Conservation (phyloP, 176 grass and related monocot genomes). For the Chloris gayana region DNA sequence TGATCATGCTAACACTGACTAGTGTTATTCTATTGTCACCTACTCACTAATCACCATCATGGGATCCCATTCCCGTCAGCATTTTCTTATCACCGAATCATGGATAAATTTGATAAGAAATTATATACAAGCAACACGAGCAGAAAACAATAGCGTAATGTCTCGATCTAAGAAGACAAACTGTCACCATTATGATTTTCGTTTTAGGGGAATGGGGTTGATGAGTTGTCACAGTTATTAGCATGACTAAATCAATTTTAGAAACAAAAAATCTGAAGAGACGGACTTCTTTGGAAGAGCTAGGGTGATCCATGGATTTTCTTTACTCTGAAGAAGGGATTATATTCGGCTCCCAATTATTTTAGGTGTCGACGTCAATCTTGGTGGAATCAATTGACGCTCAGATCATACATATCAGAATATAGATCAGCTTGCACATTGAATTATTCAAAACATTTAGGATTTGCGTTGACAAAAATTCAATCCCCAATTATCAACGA, state of each 20-base stretch:
- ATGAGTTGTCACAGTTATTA: not conserved
- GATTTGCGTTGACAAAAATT: not conserved
- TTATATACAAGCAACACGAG: not conserved
- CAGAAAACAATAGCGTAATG: not conserved
- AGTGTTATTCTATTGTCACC: conserved; percentile 7
- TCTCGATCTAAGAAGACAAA: not conserved
- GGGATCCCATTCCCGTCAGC: conserved; percentile 20
- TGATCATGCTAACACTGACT: conserved; percentile 1
- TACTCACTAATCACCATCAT: conserved; percentile 11
- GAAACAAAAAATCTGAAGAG: not conserved
- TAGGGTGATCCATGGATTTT: not conserved
- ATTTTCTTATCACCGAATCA: not conserved
- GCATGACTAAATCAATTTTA: not conserved
- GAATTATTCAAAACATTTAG: not conserved
- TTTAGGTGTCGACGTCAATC: not conserved
- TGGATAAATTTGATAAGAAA: not conserved
- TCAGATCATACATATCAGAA: not conserved
- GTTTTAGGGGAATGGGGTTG: not conserved
- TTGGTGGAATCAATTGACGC: not conserved
- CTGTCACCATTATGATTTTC: not conserved
- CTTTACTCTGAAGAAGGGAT: not conserved
- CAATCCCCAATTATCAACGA: not conserved
- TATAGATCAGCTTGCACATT: not conserved
- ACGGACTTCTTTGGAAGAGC: not conserved
- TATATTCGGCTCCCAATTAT: not conserved